A percentile compares a stretch with the other conserved stretches of the same genome.
phyloP scores from a whole-genome alignment of 108 stramenopile genomes.

The Stephanodiscus triporus region DNA sequence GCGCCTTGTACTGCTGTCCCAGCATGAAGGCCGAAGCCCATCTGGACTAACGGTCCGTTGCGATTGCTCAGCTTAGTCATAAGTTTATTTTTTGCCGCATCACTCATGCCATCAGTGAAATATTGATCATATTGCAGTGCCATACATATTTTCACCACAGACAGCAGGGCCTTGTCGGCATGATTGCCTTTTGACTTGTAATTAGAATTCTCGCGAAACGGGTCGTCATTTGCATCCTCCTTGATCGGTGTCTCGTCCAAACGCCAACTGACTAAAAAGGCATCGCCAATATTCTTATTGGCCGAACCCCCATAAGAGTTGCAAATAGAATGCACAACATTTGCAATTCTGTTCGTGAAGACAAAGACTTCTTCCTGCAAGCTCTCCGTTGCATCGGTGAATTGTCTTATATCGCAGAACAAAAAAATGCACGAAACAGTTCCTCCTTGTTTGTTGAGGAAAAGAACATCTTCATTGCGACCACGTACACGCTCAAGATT shows the following conservation, averaged over 20 bases:
- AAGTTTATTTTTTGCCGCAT: slow-evolving; percentile 55
- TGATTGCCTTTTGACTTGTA: slow-evolving; percentile 63
- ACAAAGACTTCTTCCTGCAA: slow-evolving; percentile 96
- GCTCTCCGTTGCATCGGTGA: slow-evolving; percentile 94
- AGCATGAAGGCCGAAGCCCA: slow-evolving; percentile 94
- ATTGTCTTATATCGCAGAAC: slow-evolving; percentile 95
- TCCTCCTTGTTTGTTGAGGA: slow-evolving; percentile 71
- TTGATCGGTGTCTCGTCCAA: slow-evolving; percentile 53
- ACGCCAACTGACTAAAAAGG: slow-evolving; percentile 90
- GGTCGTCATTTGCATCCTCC: slow-evolving; percentile 22
- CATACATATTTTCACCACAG: slow-evolving; percentile 87
- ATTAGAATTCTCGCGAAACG: not conserved
- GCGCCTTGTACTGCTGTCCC: slow-evolving; percentile 98
- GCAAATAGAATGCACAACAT: slow-evolving; percentile 89
- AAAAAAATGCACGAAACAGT: slow-evolving; percentile 89
- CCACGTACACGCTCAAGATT: slow-evolving; percentile 79
- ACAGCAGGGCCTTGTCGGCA: slow-evolving; percentile 81
- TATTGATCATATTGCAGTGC: slow-evolving; percentile 73
- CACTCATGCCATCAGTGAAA: slow-evolving; percentile 71
- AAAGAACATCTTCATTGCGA: slow-evolving; percentile 65
- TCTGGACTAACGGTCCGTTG: slow-evolving; percentile 82
- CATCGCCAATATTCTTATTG: slow-evolving; percentile 97
- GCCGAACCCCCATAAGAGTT: slow-evolving; percentile 77
- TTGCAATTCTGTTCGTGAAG: slow-evolving; percentile 93
- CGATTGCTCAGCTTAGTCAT: slow-evolving; percentile 70